These are phyloP conservation scores for Scolecobasidium constrictum DNA, from an alignment of 2,329 filamentous ascomycete species.

Conservation along the genomic window DNA sequence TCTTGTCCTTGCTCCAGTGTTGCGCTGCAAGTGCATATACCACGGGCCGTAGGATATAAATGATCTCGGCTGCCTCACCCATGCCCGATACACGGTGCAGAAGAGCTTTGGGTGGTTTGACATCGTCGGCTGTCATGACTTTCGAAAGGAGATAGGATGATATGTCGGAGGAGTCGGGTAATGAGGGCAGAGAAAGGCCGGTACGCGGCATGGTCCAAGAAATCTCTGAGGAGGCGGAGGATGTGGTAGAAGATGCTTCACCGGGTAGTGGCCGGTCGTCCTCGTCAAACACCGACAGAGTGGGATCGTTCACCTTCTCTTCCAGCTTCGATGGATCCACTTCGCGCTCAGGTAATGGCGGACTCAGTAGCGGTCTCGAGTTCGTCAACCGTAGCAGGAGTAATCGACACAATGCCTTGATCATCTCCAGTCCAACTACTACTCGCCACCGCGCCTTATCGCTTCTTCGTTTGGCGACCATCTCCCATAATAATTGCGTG, in stretches of 20 bases:
- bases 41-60: slow-evolving; percentile 84
- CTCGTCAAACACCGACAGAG: slow-evolving; percentile 19
- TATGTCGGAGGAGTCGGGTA: slow-evolving; percentile 74
- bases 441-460: slow-evolving; percentile 78
- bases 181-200: slow-evolving; percentile 68
- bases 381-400: slow-evolving; percentile 74
- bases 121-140: slow-evolving; percentile 89
- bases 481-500: slow-evolving; percentile 93
- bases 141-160: slow-evolving; percentile 79
- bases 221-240: slow-evolving; percentile 25
- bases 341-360: slow-evolving; percentile 77
- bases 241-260: slow-evolving; percentile 23
- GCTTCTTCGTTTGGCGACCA: slow-evolving; percentile 80
- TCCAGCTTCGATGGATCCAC: slow-evolving; percentile 54
- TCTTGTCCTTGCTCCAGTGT: slow-evolving; percentile 57
- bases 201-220: slow-evolving; percentile 91
- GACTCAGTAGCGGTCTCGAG: slow-evolving; percentile 69
- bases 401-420: slow-evolving; percentile 78
- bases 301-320: slow-evolving; percentile 32
- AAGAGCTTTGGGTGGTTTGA: slow-evolving; percentile 80
- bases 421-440: slow-evolving; percentile 69
- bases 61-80: slow-evolving; percentile 75
- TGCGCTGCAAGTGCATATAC: slow-evolving; percentile 78
- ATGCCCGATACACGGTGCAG: slow-evolving; percentile 65
- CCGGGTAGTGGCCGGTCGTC: neutral